Evolutionary conservation across 1,284 basidiomycete genomes (phyloP), one percentile per base, ranked within the genome.

Genomic region (Coniophora puteana): DNA sequence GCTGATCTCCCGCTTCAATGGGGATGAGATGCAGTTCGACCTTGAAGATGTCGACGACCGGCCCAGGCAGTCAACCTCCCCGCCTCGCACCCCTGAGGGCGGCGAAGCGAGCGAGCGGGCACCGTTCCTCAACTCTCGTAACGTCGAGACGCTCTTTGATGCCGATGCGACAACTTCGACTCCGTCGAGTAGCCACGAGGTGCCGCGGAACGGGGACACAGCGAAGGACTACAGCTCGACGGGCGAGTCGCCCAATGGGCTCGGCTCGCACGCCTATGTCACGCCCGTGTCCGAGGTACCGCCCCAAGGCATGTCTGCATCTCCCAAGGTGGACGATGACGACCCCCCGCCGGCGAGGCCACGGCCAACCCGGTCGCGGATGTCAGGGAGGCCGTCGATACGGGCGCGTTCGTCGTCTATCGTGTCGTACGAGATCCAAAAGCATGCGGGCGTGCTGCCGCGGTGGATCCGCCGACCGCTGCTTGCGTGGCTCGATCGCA

Each of bases 1-100:
- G 50, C 67, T 86, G 48, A 96, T 97, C 32, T 89, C 88, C 2
- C 74, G 73, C 29, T 93, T 85, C 65, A 96, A 97, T 59, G 89
- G 87, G 12, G 76, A 79, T 24, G 67, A 81, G 32, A 61, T 91
- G 1, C 63, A 70, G 10, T 72, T 93, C 33, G 76, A 74, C 21
- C 61, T 86, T 6, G 74, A 76, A 20, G 92, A 94, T 47, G 89
- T 94, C 0, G 67, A 75, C 41, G 88, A 85, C 54, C 53, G 56
- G 38, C 54, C 55, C n/a, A n/a, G 61, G 62, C 30, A 55, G 58
- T 34, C n/a, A n/a, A n/a, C n/a, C n/a, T n/a, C n/a, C 47, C 49
- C 1, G 42, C 37, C 12, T 53, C 34, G 18, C 45, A 48, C 16
- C 22, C n/a, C 32, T 20, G 11, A 4, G 23, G 25, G 40, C 4